These are phyloP conservation scores for Buxus sempervirens DNA, from an alignment of 164 flowering plant genomes.

Conservation along the genomic window DNA sequence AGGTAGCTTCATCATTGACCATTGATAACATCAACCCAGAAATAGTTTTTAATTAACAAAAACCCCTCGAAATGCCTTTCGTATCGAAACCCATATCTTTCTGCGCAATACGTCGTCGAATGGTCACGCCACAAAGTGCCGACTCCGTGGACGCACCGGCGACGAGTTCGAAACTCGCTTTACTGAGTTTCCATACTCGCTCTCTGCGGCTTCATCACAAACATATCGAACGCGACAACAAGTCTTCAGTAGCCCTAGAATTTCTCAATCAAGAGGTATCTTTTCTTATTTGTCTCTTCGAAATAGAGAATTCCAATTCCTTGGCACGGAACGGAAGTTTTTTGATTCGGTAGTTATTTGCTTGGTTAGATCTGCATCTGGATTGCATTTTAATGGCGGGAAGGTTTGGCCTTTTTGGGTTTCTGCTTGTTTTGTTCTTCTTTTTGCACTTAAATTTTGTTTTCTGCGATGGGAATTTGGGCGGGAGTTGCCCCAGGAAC, in stretches of 20 bases:
- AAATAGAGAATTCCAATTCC: neutral
- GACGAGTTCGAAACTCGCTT: no score
- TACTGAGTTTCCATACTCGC: no score
- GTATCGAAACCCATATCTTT: no score
- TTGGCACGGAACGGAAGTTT: neutral
- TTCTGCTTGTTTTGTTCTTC: neutral
- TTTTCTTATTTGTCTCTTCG: neutral
- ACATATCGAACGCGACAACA: neutral
- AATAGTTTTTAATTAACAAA: no score
- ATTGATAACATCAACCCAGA: no score
- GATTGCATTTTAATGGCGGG: conserved; percentile 4
- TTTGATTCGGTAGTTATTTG: neutral
- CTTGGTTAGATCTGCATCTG: neutral
- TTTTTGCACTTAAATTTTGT: neutral
- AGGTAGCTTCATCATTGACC: no score
- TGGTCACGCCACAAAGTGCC: no score
- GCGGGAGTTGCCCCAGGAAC: conserved; percentile 26
- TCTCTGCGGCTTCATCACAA: neutral
- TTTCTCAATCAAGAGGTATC: neutral
- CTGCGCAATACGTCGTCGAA: no score
- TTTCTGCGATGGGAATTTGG: conserved; percentile 8
- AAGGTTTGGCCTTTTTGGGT: conserved; percentile 3
- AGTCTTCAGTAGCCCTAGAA: neutral
- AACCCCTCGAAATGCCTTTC: no score
- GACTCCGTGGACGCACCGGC: no score